Conservation (phyloP, 2,329 filamentous ascomycete species). For the Cordyceps cateniannulata region DNA sequence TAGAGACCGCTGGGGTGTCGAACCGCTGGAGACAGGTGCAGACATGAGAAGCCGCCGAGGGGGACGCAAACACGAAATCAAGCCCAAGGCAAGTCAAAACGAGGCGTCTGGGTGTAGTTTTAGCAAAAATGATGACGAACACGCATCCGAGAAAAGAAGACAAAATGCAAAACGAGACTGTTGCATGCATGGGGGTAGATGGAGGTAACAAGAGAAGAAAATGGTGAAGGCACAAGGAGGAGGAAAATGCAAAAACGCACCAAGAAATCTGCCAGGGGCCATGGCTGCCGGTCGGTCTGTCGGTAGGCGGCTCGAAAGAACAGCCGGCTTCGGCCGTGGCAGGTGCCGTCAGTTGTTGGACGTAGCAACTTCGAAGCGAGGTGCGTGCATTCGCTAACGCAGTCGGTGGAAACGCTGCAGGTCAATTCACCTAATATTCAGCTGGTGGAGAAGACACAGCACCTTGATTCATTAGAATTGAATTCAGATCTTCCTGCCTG, state of each 20-base stretch:
- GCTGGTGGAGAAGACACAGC: no score
- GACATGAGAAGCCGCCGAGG: slow-evolving; percentile 23
- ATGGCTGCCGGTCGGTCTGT: not conserved
- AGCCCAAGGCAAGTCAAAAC: slow-evolving; percentile 5
- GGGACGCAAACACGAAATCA: slow-evolving; percentile 12
- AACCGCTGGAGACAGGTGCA: slow-evolving; percentile 21
- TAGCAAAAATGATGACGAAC: slow-evolving; percentile 21
- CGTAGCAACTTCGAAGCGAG: slow-evolving; percentile 9
- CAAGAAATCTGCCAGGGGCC: slow-evolving; percentile 1
- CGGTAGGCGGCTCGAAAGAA: slow-evolving; percentile 6
- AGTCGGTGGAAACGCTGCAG: not conserved
- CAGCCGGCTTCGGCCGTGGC: slow-evolving; percentile 4
- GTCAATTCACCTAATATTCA: not conserved
- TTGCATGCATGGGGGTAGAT: slow-evolving; percentile 8
- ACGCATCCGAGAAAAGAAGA: slow-evolving; percentile 24
- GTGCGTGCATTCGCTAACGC: slow-evolving; percentile 6
- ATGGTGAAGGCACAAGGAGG: not conserved
- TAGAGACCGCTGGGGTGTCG: slow-evolving; percentile 22
- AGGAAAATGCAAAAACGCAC: slow-evolving; percentile 4
- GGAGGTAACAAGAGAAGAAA: slow-evolving; percentile 11
- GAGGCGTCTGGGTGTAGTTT: not conserved
- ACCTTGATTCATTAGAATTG: not conserved
- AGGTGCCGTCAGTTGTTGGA: slow-evolving; percentile 6
- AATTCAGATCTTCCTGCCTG: not conserved
- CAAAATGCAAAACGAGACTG: slow-evolving; percentile 16